Conservation (phyloP, 2,329 filamentous ascomycete species). For the Rhynchosporium graminicola region DNA sequence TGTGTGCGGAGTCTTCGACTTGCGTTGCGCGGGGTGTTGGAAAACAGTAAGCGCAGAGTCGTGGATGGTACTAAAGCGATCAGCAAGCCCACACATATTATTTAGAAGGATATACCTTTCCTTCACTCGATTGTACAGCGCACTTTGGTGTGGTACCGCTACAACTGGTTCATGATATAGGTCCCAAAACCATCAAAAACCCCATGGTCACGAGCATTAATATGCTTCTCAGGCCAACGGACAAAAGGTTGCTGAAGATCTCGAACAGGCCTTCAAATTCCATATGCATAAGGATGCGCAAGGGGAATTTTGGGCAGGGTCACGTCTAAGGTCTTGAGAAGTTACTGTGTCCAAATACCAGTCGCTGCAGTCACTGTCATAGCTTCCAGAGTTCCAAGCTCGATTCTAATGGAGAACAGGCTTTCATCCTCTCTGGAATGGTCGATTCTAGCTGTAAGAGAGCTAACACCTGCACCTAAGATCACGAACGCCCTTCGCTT, state of each 20-base stretch:
- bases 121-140: constrained; percentile 11
- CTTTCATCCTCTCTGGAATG: not conserved
- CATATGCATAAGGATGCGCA: constrained; percentile 40
- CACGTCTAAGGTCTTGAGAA: constrained; percentile 20
- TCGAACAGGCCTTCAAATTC: not conserved
- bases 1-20: constrained; percentile 28
- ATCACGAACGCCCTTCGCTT: not conserved
- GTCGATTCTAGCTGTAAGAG: not conserved
- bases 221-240: constrained; percentile 42
- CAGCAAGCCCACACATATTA: not conserved
- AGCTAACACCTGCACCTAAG: not conserved
- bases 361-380: constrained; percentile 2
- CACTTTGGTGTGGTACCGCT: constrained; percentile 24
- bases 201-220: constrained; percentile 43
- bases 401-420: not conserved
- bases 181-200: constrained; percentile 40
- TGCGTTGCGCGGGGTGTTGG: constrained; percentile 4
- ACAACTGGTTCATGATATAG: constrained; percentile 39
- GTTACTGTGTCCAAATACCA: constrained; percentile 9
- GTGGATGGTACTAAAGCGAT: not conserved
- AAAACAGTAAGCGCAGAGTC: constrained; percentile 10
- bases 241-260: constrained; percentile 40
- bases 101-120: not conserved
- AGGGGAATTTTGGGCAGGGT: constrained; percentile 42
- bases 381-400: not conserved